These are phyloP conservation scores for Pelargonium cotyledonis DNA, from an alignment of 441 rosid species.

Conservation along the genomic window DNA sequence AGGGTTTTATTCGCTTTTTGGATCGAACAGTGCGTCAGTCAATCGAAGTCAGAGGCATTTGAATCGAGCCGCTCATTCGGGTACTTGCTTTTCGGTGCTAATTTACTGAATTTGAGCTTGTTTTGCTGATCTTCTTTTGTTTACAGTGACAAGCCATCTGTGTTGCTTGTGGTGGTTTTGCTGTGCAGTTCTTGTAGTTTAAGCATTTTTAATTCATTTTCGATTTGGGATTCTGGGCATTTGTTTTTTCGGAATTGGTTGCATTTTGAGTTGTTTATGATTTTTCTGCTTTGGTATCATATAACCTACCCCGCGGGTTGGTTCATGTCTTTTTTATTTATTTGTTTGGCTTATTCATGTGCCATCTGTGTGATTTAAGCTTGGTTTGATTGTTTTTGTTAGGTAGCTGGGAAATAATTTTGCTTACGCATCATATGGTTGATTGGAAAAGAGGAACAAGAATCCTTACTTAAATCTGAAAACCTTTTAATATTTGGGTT, in stretches of 20 bases:
- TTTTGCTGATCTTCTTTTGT: background rate
- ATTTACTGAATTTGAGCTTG: background rate
- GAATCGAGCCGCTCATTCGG: slow-evolving; percentile 26
- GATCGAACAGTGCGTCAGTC: slow-evolving; percentile 34
- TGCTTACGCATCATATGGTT: background rate
- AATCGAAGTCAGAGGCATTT: slow-evolving; percentile 45
- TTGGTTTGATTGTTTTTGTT: slow-evolving; percentile 7
- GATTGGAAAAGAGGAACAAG: background rate
- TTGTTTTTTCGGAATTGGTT: background rate
- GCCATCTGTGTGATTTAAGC: slow-evolving; percentile 6
- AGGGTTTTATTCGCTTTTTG: slow-evolving; percentile 42
- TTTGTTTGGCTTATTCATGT: background rate
- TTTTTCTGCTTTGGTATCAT: background rate
- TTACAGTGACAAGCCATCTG: background rate
- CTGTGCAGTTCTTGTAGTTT: background rate
- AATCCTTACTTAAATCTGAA: background rate
- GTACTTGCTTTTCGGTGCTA: slow-evolving; percentile 13
- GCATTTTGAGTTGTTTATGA: background rate
- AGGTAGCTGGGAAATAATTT: background rate
- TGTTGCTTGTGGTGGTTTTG: background rate
- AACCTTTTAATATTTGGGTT: background rate
- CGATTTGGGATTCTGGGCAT: background rate
- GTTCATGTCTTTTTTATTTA: background rate
- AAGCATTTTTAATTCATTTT: background rate
- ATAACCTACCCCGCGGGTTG: background rate